A percentile compares a stretch with the other conserved stretches of the same genome.
phyloP scores from a whole-genome alignment of 208 protist species.

The Acanthamoeba rhysodes region DNA sequence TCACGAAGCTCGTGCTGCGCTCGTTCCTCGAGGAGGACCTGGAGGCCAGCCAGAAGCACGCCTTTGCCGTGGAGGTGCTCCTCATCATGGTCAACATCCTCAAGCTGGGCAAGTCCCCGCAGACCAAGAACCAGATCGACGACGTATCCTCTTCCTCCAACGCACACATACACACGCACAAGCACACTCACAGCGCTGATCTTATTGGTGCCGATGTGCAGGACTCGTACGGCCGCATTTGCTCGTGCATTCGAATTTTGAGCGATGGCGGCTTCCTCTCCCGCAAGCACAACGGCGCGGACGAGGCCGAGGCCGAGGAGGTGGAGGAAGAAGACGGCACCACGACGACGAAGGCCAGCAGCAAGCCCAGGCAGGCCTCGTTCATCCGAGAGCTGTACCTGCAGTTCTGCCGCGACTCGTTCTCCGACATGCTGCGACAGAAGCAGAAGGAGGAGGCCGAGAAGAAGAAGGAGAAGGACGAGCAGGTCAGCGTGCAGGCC shows the following conservation, averaged over 20 bases:
- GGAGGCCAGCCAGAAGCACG: slow-evolving; percentile 61
- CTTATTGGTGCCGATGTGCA: slow-evolving; percentile 83
- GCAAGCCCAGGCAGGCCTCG: not conserved
- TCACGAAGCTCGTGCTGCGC: slow-evolving; percentile 96
- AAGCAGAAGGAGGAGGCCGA: slow-evolving; percentile 67
- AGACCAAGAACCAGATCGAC: not conserved
- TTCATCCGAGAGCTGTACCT: slow-evolving; percentile 59
- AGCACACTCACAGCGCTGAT: not conserved
- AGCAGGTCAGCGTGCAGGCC: slow-evolving; percentile 79
- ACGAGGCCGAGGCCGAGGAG: not conserved
- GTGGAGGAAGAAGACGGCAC: not conserved
- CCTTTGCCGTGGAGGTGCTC: slow-evolving; percentile 78
- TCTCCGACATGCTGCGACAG: slow-evolving; percentile 5
- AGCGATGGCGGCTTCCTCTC: slow-evolving; percentile 59
- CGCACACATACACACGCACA: not conserved
- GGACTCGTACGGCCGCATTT: slow-evolving; percentile 95
- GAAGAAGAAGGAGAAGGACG: slow-evolving; percentile 80
- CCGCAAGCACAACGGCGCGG: not conserved
- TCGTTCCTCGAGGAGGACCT: not conserved
- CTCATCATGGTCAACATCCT: slow-evolving; percentile 83
- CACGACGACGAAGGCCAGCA: not conserved
- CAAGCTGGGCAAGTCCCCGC: slow-evolving; percentile 81
- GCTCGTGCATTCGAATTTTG: slow-evolving; percentile 89
- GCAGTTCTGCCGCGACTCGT: slow-evolving; percentile 14
- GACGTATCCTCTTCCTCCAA: not conserved